Conservation (phyloP, 306 rosid genomes). For the Bauhinia variegata region DNA sequence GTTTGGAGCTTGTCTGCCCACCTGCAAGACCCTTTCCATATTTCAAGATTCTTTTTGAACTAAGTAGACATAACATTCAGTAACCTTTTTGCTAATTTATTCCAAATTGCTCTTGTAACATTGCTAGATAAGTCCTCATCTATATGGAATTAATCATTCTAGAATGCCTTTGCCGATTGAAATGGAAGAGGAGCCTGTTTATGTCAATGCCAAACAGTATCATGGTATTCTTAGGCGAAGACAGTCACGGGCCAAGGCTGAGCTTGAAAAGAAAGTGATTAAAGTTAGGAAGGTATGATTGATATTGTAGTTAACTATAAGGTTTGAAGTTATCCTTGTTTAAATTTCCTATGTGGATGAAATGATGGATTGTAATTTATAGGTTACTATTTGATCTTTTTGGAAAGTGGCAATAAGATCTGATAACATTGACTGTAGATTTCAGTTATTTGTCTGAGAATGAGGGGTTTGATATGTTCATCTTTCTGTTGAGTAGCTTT, state of each 20-base stretch:
- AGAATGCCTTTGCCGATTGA: constrained; percentile 88
- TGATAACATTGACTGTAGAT: too few relatives aligned
- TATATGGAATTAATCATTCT: constrained; percentile 67
- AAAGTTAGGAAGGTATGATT: constrained; percentile 73
- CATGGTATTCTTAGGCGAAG: constrained; percentile 90
- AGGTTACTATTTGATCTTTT: background rate
- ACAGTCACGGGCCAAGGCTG: constrained; percentile 90
- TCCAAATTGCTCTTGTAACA: constrained; percentile 34
- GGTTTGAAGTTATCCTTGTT: background rate
- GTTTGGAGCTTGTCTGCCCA: background rate
- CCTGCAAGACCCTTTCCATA: background rate
- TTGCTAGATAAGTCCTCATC: constrained; percentile 63
- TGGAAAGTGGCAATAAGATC: background rate
- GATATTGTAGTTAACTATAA: background rate
- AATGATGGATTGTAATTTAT: background rate
- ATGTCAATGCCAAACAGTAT: constrained; percentile 92
- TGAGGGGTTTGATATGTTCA: too few relatives aligned
- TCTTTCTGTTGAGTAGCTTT: background rate
- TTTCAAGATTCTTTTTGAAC: constrained; percentile 14
- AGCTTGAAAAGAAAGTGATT: constrained; percentile 69
- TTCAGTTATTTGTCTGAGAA: too few relatives aligned
- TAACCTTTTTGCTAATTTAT: constrained; percentile 1
- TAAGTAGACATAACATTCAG: constrained; percentile 17
- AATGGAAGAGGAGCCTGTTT: constrained; percentile 91
- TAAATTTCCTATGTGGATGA: background rate